A percentile compares a stretch with the other conserved stretches of the same genome.
Evolutionary conservation across 108 stramenopile genomes (phyloP).

Genomic region (Cafeteria roenbergensis): DNA sequence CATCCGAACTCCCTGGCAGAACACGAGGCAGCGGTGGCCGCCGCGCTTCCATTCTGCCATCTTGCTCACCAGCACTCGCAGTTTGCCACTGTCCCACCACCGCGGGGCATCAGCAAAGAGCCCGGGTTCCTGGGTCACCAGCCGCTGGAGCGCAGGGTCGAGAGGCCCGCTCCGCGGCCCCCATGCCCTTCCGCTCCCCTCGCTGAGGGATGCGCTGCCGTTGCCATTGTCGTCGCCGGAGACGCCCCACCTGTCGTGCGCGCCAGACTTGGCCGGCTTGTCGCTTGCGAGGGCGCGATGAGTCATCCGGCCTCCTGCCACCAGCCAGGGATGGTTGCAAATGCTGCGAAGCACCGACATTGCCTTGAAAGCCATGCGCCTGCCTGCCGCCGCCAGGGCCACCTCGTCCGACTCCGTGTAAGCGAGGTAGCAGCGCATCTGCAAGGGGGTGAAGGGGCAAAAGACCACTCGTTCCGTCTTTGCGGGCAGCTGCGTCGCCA

Average conservation of each 20-base stretch:
- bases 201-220: neutral
- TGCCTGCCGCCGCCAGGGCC: slow-evolving; percentile 37
- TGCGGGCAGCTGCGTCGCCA: slow-evolving; percentile 30
- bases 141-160: too few relatives aligned
- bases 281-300: too few relatives aligned
- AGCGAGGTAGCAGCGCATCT: slow-evolving; percentile 36
- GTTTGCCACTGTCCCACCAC: slow-evolving; percentile 51
- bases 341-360: slow-evolving; percentile 77
- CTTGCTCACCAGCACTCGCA: slow-evolving; percentile 74
- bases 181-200: slow-evolving; percentile 8
- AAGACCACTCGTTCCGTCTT: slow-evolving; percentile 91
- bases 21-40: slow-evolving; percentile 83
- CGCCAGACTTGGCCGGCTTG: neutral
- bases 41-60: slow-evolving; percentile 75
- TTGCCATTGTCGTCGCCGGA: too few relatives aligned
- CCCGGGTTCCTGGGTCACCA: neutral
- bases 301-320: too few relatives aligned
- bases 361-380: slow-evolving; percentile 55
- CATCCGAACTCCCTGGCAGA: slow-evolving; percentile 85
- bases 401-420: slow-evolving; percentile 33
- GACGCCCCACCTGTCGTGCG: neutral
- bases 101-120: neutral
- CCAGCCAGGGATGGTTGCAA: slow-evolving; percentile 88
- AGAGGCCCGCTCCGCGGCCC: neutral
- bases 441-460: slow-evolving; percentile 63